A percentile compares a stretch with the other conserved stretches of the same genome.
These are phyloP conservation scores for Globisporangium emineosum DNA, from an alignment of 352 stramenopile species.

Conservation along the genomic window DNA sequence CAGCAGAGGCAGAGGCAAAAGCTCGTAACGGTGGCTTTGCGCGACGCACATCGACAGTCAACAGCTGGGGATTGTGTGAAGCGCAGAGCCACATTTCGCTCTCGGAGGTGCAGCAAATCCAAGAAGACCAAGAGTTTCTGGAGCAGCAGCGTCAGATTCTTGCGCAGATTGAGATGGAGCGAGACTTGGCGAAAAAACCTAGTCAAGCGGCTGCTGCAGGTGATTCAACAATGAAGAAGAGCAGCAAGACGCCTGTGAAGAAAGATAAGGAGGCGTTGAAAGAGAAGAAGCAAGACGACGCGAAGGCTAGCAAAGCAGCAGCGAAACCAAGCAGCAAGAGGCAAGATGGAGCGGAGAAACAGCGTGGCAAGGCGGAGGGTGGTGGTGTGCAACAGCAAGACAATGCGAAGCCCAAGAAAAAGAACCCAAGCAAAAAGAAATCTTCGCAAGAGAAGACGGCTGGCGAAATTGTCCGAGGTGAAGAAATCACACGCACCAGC, in stretches of 20 bases:
- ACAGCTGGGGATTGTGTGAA: constrained; percentile 65
- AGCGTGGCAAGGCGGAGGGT: not conserved
- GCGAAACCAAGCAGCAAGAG: not conserved
- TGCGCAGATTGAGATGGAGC: constrained; percentile 42
- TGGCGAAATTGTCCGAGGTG: not conserved
- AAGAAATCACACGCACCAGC: not conserved
- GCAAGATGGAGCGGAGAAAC: not conserved
- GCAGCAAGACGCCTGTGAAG: not conserved
- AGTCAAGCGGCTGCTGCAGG: not conserved
- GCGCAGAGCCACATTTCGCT: constrained; percentile 48
- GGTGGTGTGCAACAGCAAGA: not conserved
- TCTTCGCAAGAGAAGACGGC: not conserved
- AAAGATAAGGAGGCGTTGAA: not conserved
- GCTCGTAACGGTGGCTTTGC: constrained; percentile 30
- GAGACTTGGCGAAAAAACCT: not conserved
- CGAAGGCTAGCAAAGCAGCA: not conserved
- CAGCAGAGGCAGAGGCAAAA: constrained; percentile 45
- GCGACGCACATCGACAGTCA: constrained; percentile 48
- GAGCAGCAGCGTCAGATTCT: constrained; percentile 68
- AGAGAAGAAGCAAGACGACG: not conserved
- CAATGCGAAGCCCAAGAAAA: not conserved
- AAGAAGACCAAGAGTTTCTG: constrained; percentile 61
- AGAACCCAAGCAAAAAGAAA: not conserved
- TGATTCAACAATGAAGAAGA: not conserved
- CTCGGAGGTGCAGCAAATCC: constrained; percentile 54